A percentile compares a stretch with the other conserved stretches of the same genome.
phyloP scores from a whole-genome alignment of 2,329 filamentous ascomycete genomes.

The Seiridium cupressi region DNA sequence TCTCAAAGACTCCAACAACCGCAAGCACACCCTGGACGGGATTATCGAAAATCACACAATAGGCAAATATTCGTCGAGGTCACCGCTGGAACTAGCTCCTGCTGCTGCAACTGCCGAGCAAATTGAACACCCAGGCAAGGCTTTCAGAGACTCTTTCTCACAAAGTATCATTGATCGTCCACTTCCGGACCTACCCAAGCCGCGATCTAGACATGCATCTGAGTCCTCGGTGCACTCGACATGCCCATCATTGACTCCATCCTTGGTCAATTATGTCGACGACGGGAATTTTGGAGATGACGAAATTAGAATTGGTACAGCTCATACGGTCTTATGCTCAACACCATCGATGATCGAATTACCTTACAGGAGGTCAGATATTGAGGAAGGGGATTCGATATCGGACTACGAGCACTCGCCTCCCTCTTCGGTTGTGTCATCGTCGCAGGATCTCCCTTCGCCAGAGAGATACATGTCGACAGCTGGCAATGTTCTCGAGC shows the following conservation, averaged over 20 bases:
- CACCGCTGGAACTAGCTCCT: constrained; percentile 14
- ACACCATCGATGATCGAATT: constrained; percentile 25
- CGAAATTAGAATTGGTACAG: constrained; percentile 24
- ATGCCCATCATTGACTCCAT: constrained; percentile 30
- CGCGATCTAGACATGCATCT: constrained; percentile 20
- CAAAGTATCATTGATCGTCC: constrained; percentile 20
- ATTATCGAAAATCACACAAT: background rate
- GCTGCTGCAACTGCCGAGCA: background rate
- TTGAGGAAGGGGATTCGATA: constrained; percentile 17
- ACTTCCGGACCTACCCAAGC: constrained; percentile 24
- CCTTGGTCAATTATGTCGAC: constrained; percentile 27
- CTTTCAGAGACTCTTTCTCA: background rate
- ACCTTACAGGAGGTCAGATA: constrained; percentile 14
- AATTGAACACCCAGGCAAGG: constrained; percentile 3
- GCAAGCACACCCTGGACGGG: background rate
- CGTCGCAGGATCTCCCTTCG: constrained; percentile 21
- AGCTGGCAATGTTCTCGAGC: constrained; percentile 27
- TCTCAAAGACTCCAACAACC: constrained; percentile 9
- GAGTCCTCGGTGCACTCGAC: constrained; percentile 24
- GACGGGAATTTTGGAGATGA: constrained; percentile 30
- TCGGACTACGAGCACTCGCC: constrained; percentile 28
- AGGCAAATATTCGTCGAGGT: constrained; percentile 15
- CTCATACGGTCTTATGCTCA: constrained; percentile 23
- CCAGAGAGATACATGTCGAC: constrained; percentile 26
- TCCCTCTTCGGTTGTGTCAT: constrained; percentile 19